Conservation (phyloP, 208 protist species). For the Crithidia expoeki region DNA sequence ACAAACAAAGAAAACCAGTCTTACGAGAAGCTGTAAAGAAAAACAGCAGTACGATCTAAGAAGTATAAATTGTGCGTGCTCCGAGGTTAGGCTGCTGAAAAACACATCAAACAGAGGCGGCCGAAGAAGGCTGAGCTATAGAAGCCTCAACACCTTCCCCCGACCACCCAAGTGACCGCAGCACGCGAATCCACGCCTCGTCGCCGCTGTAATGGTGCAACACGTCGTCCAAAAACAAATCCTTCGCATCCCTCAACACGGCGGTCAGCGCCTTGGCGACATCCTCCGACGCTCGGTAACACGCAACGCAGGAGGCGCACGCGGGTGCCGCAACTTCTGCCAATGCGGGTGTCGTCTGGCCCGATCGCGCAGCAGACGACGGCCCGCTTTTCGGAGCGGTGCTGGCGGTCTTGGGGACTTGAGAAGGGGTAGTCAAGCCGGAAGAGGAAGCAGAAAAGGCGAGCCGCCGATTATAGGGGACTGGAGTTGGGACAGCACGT, state of each 20-base stretch:
- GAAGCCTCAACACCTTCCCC: too few relatives aligned
- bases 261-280: conserved; percentile 35
- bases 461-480: background rate
- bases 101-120: too few relatives aligned
- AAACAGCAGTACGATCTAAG: background rate
- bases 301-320: conserved; percentile 29
- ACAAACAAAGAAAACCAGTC: background rate
- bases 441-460: background rate
- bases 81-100: too few relatives aligned
- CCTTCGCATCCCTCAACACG: conserved; percentile 51
- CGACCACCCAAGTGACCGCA: conserved; percentile 47
- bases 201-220: conserved; percentile 69
- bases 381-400: background rate
- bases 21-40: background rate
- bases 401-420: background rate
- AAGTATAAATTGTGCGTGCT: background rate
- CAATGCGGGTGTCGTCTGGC: background rate
- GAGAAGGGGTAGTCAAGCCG: background rate
- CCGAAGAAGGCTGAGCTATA: too few relatives aligned
- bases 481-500: background rate
- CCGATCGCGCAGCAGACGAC: background rate
- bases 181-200: conserved; percentile 61
- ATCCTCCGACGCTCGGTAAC: conserved; percentile 16
- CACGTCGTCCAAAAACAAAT: conserved; percentile 59
- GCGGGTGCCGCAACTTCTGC: conserved; percentile 11